phyloP scores from a whole-genome alignment of 805 yeast genomes.

The Pichia manshurica region DNA sequence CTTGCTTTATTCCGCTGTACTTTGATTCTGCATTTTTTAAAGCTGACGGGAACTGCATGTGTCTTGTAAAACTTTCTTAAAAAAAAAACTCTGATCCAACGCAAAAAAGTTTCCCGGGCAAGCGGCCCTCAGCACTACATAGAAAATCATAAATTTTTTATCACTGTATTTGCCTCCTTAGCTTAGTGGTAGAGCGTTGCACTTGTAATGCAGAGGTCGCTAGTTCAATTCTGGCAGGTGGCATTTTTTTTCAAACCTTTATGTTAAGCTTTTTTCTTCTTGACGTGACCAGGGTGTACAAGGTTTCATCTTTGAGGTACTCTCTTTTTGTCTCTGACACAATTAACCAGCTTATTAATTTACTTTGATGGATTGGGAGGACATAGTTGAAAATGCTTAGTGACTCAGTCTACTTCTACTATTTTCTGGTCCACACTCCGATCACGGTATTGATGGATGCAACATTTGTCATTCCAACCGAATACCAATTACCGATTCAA shows the following conservation, averaged over 20 bases:
- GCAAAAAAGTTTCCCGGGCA: no score
- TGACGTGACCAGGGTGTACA: neutral
- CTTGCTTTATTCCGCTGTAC: no score
- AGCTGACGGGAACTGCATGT: no score
- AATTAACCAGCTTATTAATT: no score
- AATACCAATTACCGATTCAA: constrained; percentile 45
- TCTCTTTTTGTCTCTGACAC: neutral
- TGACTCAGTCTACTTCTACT: constrained; percentile 25
- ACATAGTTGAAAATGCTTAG: no score
- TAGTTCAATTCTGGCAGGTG: constrained; percentile 86
- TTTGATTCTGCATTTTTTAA: no score
- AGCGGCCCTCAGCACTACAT: no score
- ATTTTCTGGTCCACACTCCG: constrained; percentile 58
- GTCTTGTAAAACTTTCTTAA: no score
- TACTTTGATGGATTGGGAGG: no score
- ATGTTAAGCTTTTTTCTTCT: neutral
- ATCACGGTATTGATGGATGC: constrained; percentile 74
- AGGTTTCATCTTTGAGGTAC: no score
- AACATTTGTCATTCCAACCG: constrained; percentile 56
- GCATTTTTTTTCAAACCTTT: constrained; percentile 33
- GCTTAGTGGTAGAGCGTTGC: constrained; percentile 99
- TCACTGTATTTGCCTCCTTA: constrained; percentile 66
- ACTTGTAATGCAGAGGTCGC: constrained; percentile 98
- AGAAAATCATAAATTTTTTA: no score
- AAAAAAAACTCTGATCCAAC: no score